A percentile compares a stretch with the other conserved stretches of the same genome.
Evolutionary conservation across 306 rosid species (phyloP).

Genomic region (Chamaecrista fasciculata): DNA sequence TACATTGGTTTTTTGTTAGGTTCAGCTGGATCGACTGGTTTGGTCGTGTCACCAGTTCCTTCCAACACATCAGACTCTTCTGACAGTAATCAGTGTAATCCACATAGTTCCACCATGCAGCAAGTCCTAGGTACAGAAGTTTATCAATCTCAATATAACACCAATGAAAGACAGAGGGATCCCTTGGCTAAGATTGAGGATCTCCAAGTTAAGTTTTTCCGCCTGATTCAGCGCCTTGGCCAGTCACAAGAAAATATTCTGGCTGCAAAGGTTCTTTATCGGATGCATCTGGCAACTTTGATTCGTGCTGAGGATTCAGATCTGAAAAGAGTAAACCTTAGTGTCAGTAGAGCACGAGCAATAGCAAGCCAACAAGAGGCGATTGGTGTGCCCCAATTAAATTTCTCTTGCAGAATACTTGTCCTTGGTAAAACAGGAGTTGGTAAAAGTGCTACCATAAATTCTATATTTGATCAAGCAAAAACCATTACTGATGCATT

Average conservation of each 20-base stretch:
- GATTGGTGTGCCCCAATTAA: conserved; percentile 50
- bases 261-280: conserved; percentile 80
- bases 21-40: conserved; percentile 40
- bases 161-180: conserved; percentile 42
- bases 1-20: conserved; percentile 36
- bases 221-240: conserved; percentile 62
- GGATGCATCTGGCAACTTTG: conserved; percentile 88
- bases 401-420: conserved; percentile 82
- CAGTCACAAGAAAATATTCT: conserved; percentile 66
- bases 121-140: conserved; percentile 37
- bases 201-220: conserved; percentile 75
- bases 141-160: conserved; percentile 32
- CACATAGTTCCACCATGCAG: conserved; percentile 39
- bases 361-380: conserved; percentile 66
- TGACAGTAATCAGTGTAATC: conserved; percentile 43
- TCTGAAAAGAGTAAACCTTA: conserved; percentile 57
- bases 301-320: conserved; percentile 72
- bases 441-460: conserved; percentile 98
- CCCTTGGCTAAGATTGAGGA: conserved; percentile 62
- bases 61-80: conserved; percentile 39
- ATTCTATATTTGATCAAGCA: conserved; percentile 76
- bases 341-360: conserved; percentile 48
- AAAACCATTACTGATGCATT: conserved; percentile 81
- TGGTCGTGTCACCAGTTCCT: conserved; percentile 30
- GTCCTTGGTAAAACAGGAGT: conserved; percentile 94